Conservation (phyloP, 208 protist genomes). For the Trypanosoma lewisi region DNA sequence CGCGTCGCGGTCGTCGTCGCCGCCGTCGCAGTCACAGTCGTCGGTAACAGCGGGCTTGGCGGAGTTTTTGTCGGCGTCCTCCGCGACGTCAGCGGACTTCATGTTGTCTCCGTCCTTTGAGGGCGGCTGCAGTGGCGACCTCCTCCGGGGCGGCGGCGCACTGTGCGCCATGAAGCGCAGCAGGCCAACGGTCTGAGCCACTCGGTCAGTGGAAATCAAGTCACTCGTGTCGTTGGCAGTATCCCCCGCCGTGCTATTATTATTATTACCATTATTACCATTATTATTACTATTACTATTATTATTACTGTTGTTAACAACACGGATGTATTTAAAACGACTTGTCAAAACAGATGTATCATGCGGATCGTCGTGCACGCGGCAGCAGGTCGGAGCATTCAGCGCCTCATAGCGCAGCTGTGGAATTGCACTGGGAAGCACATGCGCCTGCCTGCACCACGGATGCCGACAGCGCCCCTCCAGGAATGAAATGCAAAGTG, state of each 20-base stretch:
- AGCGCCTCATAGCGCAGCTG: constrained; percentile 83
- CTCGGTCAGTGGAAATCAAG: constrained; percentile 66
- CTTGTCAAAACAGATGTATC: constrained; percentile 64
- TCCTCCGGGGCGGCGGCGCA: constrained; percentile 32
- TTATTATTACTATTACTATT: constrained; percentile 21
- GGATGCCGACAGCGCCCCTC: constrained; percentile 85
- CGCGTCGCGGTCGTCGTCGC: constrained; percentile 26
- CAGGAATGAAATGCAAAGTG: constrained; percentile 82
- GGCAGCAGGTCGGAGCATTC: constrained; percentile 83
- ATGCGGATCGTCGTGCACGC: constrained; percentile 77
- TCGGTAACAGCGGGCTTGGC: constrained; percentile 7
- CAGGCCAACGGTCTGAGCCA: constrained; percentile 82
- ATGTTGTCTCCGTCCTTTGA: neutral
- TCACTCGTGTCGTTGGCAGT: constrained; percentile 17
- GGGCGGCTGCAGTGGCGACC: neutral
- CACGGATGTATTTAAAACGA: constrained; percentile 66
- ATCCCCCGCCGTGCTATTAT: neutral
- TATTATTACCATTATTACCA: constrained; percentile 30
- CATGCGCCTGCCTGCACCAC: constrained; percentile 88
- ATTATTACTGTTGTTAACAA: constrained; percentile 41
- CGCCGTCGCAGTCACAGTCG: no score
- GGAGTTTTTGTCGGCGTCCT: neutral
- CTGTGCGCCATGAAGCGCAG: constrained; percentile 81
- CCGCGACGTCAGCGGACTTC: neutral
- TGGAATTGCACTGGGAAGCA: constrained; percentile 62